Evolutionary conservation across 768 basidiomycete genomes (phyloP), one percentile per base, ranked within the genome.

Genomic region (Tricholoma saponaceum): DNA sequence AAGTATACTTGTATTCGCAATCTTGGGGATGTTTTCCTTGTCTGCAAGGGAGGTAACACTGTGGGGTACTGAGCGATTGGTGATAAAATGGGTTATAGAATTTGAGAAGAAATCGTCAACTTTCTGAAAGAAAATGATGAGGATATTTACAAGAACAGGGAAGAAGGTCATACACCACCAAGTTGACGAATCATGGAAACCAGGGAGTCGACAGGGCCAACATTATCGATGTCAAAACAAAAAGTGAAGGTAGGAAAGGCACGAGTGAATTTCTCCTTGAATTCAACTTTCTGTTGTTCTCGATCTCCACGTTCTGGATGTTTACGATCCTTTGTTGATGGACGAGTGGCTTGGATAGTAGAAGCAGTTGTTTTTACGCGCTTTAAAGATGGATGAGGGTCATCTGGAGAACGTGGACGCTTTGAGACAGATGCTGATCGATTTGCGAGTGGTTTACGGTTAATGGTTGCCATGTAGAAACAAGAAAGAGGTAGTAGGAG

Each of bases 81-180:
- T 90, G 67, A 96, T 86, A 60, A 98, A 79, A 74, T 98, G 96
- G 0, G 94, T 95, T 23, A 96, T 84, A 50, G 84, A 80, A 50
- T 80, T 85, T 28, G 90, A 92, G 71, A 98, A 95, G 79, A 97
- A 97, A 59, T 86, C 82, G 51, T 96, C 92, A 56, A 93, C 82
- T 56, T 77, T 79, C 97, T 98, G 13, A 23, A 66, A 33, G 28
- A 25, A 50, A 50, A 23, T 23, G 58, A 18, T 47, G 52, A 44
- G 54, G 54, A 33, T 56, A 41, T 41, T 6, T 43, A 16, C 55
- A 58, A 51, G 26, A 58, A 32, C 20, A 18, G 28, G 8, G 16
- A 50, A 6, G 26, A 18, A 50, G 10, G 47, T 28, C 92, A 65
- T 72, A 98, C 96, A 59, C 85, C 89, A 60, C 90, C 90, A 60